Base-by-base conservation (phyloP, 192 early-diverging fungal species). In the Coemansia sp. region DNA sequence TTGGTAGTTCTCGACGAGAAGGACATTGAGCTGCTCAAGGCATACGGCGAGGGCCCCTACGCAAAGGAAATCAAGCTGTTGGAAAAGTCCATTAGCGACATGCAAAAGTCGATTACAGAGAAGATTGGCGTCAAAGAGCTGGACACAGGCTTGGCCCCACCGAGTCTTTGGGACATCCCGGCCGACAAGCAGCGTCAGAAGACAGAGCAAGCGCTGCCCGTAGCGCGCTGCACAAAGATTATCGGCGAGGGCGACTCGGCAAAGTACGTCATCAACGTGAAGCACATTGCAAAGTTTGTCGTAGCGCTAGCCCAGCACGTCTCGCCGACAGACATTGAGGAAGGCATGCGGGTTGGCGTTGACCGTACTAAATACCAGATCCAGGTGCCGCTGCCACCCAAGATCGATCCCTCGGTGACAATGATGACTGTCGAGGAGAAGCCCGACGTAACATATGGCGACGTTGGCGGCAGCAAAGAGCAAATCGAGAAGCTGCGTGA, bases 341-440 rank as follows among this genome's bases (percentile, higher is more conserved):
- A 99, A 76, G 95, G 97, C 62, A 99, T 98, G 94, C 93, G 97
- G 62, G 95, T 98, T 41, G 96, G 96, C 61, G 97, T 98, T 13
- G 98, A 99, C 81, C 94, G 98, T 49, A 92, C 88, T 72, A 99
- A 99, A 80, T 98, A 98, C 84, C 98, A 99, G 84, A 99, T 99
- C 70, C 96, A 98, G 79, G 92, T 99, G 64, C 98, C 98, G 57
- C 87, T 99, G 39, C 98, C 98, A 52, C 98, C 98, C 73, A 96
- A 94, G 87, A 99, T 99, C 64, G 98, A 99, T 78, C 94, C 98
- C 29, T 93, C 95, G 0, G 94, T 94, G 49, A 98, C 98, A 12
- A 99, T 98, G 98, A 99, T 99, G 98, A 96, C 98, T 80, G 95
- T 99, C 34, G 98, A 99, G 78, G 98, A 99, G 80, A 99, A 99